A percentile compares a stretch with the other conserved stretches of the same genome.
Conservation (phyloP, 2,329 filamentous ascomycete genomes). For the Cladorrhinum sp. region DNA sequence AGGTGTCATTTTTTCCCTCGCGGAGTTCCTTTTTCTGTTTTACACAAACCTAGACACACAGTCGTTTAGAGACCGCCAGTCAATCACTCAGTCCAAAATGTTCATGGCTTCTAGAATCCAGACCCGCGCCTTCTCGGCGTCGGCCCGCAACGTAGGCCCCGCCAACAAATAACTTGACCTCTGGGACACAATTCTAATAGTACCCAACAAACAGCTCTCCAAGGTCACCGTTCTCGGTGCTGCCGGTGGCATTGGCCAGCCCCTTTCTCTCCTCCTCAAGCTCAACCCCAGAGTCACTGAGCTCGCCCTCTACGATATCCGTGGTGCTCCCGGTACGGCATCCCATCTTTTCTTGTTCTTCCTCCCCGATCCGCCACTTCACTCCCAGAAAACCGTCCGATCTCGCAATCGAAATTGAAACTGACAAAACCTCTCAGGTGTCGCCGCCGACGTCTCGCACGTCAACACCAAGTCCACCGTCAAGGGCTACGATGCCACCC, state of each 20-base stretch:
- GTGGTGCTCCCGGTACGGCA: constrained; percentile 79
- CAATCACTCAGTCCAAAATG: constrained; percentile 53
- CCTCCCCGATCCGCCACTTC: neutral
- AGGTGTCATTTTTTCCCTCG: neutral
- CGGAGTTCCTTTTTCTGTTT: constrained; percentile 11
- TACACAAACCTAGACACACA: constrained; percentile 12
- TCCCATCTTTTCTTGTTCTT: neutral
- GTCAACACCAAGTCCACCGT: constrained; percentile 98
- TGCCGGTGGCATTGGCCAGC: constrained; percentile 96
- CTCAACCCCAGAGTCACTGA: constrained; percentile 92
- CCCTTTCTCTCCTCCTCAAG: constrained; percentile 96
- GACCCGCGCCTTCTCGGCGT: constrained; percentile 77
- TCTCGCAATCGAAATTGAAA: too few relatives aligned
- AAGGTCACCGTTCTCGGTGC: constrained; percentile 98
- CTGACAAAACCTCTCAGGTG: constrained; percentile 58
- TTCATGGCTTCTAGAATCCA: constrained; percentile 70
- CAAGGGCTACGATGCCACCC: constrained; percentile 79
- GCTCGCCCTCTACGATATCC: constrained; percentile 97
- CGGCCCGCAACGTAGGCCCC: constrained; percentile 67
- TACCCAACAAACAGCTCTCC: constrained; percentile 63
- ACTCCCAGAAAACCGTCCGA: constrained; percentile 19
- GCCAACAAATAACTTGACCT: neutral
- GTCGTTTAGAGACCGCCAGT: constrained; percentile 9
- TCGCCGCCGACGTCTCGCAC: constrained; percentile 96
- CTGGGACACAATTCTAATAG: neutral